These are phyloP conservation scores for Chalciporus piperatus DNA, from an alignment of 768 basidiomycete genomes.

Conservation along the genomic window DNA sequence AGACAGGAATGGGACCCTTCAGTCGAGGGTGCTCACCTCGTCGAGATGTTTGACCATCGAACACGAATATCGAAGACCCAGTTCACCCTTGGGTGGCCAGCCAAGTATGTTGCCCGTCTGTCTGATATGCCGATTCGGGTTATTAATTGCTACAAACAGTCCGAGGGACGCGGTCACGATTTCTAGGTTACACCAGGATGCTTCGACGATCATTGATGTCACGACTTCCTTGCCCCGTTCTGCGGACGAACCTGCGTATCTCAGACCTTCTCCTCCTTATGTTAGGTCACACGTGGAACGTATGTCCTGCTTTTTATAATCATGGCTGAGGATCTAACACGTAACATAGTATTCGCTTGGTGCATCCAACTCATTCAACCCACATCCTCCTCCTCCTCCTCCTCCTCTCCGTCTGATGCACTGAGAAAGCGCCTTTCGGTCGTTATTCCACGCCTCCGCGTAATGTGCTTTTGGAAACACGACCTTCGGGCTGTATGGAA, in stretches of 20 bases:
- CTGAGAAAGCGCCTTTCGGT: slow-evolving; percentile 28
- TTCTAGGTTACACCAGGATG: slow-evolving; percentile 78
- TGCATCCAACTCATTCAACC: slow-evolving; percentile 72
- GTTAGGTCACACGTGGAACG: slow-evolving; percentile 83
- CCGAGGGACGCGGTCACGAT: slow-evolving; percentile 95
- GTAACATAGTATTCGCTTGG: slow-evolving; percentile 76
- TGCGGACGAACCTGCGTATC: slow-evolving; percentile 84
- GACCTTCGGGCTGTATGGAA: slow-evolving; percentile 88
- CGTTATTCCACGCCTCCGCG: slow-evolving; percentile 49
- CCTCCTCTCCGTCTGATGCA: slow-evolving; percentile 35
- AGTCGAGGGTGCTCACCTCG: slow-evolving; percentile 76
- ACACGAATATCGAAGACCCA: slow-evolving; percentile 89
- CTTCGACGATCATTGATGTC: slow-evolving; percentile 82
- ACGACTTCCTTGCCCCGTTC: slow-evolving; percentile 94
- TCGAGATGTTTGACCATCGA: slow-evolving; percentile 84
- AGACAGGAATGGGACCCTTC: slow-evolving; percentile 93
- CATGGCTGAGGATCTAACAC: slow-evolving; percentile 6
- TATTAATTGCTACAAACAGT: slow-evolving; percentile 39
- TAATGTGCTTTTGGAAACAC: slow-evolving; percentile 95
- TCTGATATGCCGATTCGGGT: background rate
- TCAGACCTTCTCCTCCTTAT: slow-evolving; percentile 88
- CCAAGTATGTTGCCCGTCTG: slow-evolving; percentile 67
- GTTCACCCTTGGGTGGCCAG: slow-evolving; percentile 94
- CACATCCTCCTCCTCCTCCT: slow-evolving; percentile 34
- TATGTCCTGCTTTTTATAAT: slow-evolving; percentile 34